Base-by-base conservation (phyloP, 73 alveolate species). In the Urostyla sp. region DNA sequence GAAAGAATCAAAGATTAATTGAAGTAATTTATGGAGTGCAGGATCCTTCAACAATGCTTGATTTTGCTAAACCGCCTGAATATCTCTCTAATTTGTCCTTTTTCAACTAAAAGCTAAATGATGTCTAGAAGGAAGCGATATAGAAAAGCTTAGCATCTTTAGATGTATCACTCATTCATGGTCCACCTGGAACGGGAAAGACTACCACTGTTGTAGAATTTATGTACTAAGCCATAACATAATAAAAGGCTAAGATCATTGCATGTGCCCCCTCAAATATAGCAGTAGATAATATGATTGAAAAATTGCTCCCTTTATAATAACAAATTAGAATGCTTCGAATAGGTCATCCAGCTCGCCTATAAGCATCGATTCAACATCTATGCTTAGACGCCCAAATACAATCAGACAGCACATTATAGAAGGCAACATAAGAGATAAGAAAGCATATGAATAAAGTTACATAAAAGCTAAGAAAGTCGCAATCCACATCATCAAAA, bases 181-280 rank as follows among this genome's bases (percentile, higher is more conserved):
- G 99, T 21, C 99, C 99, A 0, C 99, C 99, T 5, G 99, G 99
- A 27, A 97, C 99, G 67, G 99, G 99, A 16, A 97, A 97, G 80
- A 97, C 99, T 0, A 94, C 98, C 11, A 95, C 99, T 2, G 96
- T 97, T 37, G 98, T 95, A 36, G 99, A 97, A 83, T 88, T 95
- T 20, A 97, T 97, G 23, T 87, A 82, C 23, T 94, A 97, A 81
- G 95, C 96, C 53, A 93, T 91, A 26, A 85, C 80, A 20, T 40
- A 54, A 20, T 75, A 88, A 80, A 95, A 94, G 10, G 77, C 88
- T 31, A 94, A 94, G 85, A 91, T 96, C 3, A 72, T 97, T 32
- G 98, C 97, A 23, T 94, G 97, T 51, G 99, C 99, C 26, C 98
- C 98, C 34, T 94, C 98, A 35, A 97, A 97, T 83, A 94, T 97